Conservation (phyloP, 495 filamentous ascomycete genomes). For the Penicillium dipodomyicola region DNA sequence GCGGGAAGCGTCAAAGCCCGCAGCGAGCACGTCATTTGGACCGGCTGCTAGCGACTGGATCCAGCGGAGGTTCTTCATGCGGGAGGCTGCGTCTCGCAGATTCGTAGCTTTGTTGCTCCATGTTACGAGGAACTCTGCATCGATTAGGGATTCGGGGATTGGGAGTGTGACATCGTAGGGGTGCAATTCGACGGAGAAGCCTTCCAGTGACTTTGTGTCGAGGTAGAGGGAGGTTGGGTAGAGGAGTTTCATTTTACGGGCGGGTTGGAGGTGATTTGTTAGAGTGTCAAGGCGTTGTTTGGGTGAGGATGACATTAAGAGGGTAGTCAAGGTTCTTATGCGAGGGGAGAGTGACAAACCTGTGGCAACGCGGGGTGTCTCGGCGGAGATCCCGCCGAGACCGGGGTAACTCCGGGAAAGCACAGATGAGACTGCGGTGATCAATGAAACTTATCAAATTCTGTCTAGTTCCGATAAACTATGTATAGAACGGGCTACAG, state of each 20-base stretch:
- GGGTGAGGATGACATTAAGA: constrained; percentile 8
- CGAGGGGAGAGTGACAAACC: background rate
- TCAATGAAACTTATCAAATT: too few species aligned
- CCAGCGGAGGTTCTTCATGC: constrained; percentile 54
- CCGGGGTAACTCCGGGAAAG: constrained; percentile 6
- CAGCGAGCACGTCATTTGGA: constrained; percentile 58
- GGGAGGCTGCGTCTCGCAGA: constrained; percentile 48
- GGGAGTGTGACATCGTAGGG: constrained; percentile 53
- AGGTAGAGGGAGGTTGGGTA: constrained; percentile 58
- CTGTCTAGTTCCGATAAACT: too few species aligned
- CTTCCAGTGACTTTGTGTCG: constrained; percentile 47
- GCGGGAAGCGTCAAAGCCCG: constrained; percentile 49
- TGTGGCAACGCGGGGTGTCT: constrained; percentile 4
- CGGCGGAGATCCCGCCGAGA: constrained; percentile 7
- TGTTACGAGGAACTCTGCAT: constrained; percentile 56
- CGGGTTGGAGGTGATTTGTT: constrained; percentile 5
- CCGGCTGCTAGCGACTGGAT: constrained; percentile 61
- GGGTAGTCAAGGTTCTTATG: background rate
- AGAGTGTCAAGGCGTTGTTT: background rate
- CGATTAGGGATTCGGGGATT: constrained; percentile 50
- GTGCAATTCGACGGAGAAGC: constrained; percentile 51
- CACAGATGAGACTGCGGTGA: background rate
- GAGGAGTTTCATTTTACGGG: constrained; percentile 54
- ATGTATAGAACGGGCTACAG: too few species aligned
- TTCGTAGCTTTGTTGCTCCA: constrained; percentile 54